phyloP scores from a whole-genome alignment of 208 protist genomes.

The Trypanosoma vivax region DNA sequence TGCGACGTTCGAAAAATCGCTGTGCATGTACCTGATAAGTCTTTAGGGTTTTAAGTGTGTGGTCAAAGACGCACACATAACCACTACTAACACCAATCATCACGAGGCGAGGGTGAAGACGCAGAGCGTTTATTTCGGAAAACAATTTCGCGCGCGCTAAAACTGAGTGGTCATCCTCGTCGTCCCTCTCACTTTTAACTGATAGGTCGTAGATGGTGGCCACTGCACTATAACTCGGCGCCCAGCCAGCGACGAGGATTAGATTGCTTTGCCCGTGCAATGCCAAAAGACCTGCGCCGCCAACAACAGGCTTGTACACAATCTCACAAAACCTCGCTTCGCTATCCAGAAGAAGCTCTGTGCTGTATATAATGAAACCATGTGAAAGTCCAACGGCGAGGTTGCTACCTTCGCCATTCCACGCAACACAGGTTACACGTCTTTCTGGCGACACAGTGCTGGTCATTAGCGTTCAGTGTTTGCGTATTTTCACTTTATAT shows the following conservation, averaged over 20 bases:
- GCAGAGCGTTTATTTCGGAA: slow-evolving; percentile 4
- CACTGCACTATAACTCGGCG: slow-evolving; percentile 5
- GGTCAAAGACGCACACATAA: slow-evolving; percentile 29
- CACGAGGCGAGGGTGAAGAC: slow-evolving; percentile 33
- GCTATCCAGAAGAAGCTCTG: slow-evolving; percentile 25
- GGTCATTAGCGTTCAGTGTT: no score
- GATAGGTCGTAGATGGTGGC: slow-evolving; percentile 15
- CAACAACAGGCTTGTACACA: slow-evolving; percentile 34
- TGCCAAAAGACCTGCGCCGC: slow-evolving; percentile 48
- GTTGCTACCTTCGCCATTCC: slow-evolving; percentile 50
- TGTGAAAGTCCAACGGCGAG: slow-evolving; percentile 46
- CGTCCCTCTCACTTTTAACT: neutral
- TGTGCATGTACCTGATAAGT: slow-evolving; percentile 8
- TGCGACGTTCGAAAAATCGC: neutral
- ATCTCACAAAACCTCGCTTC: slow-evolving; percentile 35
- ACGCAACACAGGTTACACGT: slow-evolving; percentile 51
- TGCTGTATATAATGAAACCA: slow-evolving; percentile 71
- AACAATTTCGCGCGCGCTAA: slow-evolving; percentile 7
- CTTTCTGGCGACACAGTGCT: neutral
- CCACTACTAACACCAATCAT: slow-evolving; percentile 35
- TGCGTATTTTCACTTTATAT: neutral
- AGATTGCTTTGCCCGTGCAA: slow-evolving; percentile 62
- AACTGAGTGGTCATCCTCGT: neutral
- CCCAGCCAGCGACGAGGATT: slow-evolving; percentile 33
- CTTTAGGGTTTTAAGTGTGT: slow-evolving; percentile 8